phyloP scores from a whole-genome alignment of 495 filamentous ascomycete genomes.

The Massariosphaeria phaeospora region DNA sequence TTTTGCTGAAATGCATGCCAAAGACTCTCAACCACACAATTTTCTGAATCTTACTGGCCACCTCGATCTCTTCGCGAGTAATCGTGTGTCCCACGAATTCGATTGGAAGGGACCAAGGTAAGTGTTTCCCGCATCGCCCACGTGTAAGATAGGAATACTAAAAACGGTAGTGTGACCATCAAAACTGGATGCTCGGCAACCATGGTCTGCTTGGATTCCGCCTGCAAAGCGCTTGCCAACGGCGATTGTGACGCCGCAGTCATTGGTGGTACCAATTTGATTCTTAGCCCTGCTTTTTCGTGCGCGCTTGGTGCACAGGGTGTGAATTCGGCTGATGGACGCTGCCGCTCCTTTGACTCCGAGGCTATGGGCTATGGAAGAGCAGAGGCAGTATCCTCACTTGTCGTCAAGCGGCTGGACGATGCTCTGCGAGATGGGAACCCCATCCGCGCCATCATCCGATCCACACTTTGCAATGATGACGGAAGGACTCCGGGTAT shows the following conservation, averaged over 20 bases:
- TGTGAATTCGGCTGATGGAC: background rate
- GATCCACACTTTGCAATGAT: constrained; percentile 41
- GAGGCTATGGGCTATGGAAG: constrained; percentile 45
- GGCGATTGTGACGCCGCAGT: constrained; percentile 7
- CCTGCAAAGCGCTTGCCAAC: background rate
- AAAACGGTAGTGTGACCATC: constrained; percentile 11
- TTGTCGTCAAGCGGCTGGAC: constrained; percentile 40
- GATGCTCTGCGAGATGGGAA: constrained; percentile 37
- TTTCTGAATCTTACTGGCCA: background rate
- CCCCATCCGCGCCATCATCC: constrained; percentile 45
- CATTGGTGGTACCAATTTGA: constrained; percentile 8
- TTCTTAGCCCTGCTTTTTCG: background rate
- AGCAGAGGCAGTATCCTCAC: constrained; percentile 43
- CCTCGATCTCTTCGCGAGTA: background rate
- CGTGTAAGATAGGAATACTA: no score
- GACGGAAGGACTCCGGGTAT: constrained; percentile 42
- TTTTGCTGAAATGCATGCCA: background rate
- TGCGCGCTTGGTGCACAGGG: background rate
- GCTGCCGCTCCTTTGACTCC: constrained; percentile 36
- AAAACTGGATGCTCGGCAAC: constrained; percentile 10
- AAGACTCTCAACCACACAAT: background rate
- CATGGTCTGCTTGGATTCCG: background rate
- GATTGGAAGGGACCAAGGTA: constrained; percentile 11
- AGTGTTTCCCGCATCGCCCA: no score
- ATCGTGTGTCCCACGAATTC: constrained; percentile 7